Conservation (phyloP, 306 rosid species). For the Corylus heterophylla region DNA sequence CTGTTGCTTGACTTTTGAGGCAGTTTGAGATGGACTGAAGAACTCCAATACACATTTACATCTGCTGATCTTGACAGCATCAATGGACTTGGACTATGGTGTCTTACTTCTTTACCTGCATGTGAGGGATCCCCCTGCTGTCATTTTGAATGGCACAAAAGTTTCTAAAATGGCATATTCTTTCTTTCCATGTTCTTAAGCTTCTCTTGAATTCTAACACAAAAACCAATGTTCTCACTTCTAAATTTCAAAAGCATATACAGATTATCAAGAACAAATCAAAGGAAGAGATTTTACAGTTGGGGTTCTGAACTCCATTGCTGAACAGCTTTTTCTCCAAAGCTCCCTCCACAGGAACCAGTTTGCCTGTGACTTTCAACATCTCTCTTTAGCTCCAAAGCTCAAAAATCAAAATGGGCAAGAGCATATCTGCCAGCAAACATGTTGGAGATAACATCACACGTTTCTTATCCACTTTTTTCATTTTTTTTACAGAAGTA, state of each 20-base stretch:
- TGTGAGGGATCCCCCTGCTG: conserved; percentile 3
- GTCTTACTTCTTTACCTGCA: conserved; percentile 38
- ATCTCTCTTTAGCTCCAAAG: conserved; percentile 14
- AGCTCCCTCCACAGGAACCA: conserved; percentile 31
- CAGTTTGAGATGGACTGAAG: conserved; percentile 34
- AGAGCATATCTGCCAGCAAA: background rate
- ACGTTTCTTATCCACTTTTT: conserved; percentile 28
- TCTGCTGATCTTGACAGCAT: conserved; percentile 16
- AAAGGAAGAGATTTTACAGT: conserved; percentile 44
- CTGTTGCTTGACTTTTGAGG: conserved; percentile 6
- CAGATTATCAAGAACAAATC: background rate
- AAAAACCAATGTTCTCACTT: background rate
- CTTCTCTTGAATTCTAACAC: background rate
- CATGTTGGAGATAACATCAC: conserved; percentile 25
- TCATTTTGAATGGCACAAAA: background rate
- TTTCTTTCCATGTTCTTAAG: background rate
- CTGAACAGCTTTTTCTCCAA: conserved; percentile 47
- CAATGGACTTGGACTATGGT: conserved; percentile 14
- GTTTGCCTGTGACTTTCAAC: conserved; percentile 18
- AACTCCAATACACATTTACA: conserved; percentile 19
- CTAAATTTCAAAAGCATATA: background rate
- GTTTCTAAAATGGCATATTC: background rate
- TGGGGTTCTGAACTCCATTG: conserved; percentile 33
- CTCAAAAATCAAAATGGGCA: background rate
- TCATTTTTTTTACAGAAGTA: conserved; percentile 37